Base-by-base conservation (phyloP, 768 basidiomycete species). In the Rhizopogon salebrosus region DNA sequence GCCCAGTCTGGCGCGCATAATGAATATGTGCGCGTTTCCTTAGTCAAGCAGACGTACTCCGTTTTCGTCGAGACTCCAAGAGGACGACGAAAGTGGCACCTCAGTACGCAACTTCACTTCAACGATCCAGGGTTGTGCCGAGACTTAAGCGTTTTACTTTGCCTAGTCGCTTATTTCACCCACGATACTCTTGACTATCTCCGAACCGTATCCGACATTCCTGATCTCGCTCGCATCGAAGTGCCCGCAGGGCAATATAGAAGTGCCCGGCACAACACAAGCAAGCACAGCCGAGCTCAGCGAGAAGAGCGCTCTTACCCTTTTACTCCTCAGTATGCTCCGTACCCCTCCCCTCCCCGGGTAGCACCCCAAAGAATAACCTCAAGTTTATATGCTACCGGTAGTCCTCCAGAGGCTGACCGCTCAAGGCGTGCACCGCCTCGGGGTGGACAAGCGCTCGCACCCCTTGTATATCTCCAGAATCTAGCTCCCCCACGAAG, bases 1-100 rank as follows among this genome's bases (percentile, higher is more conserved):
- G 57, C 57, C 43, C 60, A 59, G 56, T 58, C 66, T 49, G 64
- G 54, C 49, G 23, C 42, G 50, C 60, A 52, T 38, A 57, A 65
- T 53, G 71, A 68, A 20, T 61, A 61, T 26, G 60, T 60, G 20
- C 73, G 76, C 41, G 70, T 77, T 50, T 78, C 83, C 45, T 75
- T 90, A 26, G 77, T 87, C 53, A 90, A 90, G 62, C 88, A 91
- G 64, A 90, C 88, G 0, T 91, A 88, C 63, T 89, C 87, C 7
- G 87, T 87, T 26, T 87, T 77, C 59, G 84, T 89, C 35, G 77
- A 85, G n/a, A 84, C 80, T 2, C 60, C 76, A 18, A 69, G 73
- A 51, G 87, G 86, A n/a, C 78, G 79, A 53, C 76, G 84, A 57
- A 91, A 91, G 60, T 90, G 88, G 88, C 88, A 91, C 59, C 75